Evolutionary conservation across 108 stramenopile genomes (phyloP).

Genomic region (Pseudonitzschia multiseries): DNA sequence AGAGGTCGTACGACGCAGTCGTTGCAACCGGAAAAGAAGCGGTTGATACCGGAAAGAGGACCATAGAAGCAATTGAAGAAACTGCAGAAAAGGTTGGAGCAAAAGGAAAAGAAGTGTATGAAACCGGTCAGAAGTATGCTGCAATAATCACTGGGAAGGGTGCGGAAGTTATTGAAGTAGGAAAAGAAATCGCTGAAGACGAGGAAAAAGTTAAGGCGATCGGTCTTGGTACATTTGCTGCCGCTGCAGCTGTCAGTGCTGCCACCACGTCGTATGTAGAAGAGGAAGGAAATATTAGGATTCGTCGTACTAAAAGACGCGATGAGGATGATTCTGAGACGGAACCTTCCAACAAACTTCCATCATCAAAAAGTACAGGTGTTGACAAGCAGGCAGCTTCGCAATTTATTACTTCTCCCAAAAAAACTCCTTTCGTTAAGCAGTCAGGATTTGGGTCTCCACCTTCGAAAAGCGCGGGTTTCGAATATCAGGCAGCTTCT

Average conservation of each 20-base stretch:
- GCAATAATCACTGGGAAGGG: not conserved
- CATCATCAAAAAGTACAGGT: not conserved
- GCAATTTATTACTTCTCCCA: not conserved
- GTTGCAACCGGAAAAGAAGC: not conserved
- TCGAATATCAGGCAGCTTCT: not conserved
- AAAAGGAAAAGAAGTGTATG: constrained; percentile 7
- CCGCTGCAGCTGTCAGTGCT: not conserved
- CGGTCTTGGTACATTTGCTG: not conserved
- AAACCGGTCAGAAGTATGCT: constrained; percentile 7
- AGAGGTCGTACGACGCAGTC: not conserved
- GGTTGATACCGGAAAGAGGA: constrained; percentile 8
- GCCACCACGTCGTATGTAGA: not conserved
- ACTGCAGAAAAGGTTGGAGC: constrained; percentile 1
- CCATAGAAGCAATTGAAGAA: constrained; percentile 1
- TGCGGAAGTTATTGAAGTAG: not conserved
- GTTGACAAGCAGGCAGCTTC: not conserved
- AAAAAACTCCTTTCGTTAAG: too few relatives aligned
- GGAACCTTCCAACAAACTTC: not conserved
- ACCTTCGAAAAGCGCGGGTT: not conserved
- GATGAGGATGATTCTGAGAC: not conserved
- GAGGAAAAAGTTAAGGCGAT: constrained; percentile 10
- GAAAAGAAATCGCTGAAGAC: constrained; percentile 5
- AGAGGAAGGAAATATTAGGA: too few relatives aligned
- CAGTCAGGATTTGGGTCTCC: not conserved
- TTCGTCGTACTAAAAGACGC: not conserved